Conservation (phyloP, 1,284 basidiomycete genomes). For the Inonotus hispidus region DNA sequence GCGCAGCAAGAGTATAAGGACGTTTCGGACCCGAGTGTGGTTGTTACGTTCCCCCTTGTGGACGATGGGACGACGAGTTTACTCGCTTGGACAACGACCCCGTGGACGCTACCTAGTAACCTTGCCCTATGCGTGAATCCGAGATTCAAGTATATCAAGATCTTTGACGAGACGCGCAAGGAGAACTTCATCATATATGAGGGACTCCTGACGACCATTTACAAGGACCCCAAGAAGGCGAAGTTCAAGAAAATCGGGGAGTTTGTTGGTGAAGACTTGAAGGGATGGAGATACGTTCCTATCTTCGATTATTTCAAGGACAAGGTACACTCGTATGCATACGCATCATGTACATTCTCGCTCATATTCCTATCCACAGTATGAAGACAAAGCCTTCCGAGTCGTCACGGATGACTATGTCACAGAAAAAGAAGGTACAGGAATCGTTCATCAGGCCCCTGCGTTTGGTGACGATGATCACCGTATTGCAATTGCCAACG, state of each 20-base stretch:
- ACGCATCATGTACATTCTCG: conserved; percentile 1
- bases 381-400: conserved; percentile 87
- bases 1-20: conserved; percentile 92
- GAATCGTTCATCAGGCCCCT: conserved; percentile 98
- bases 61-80: conserved; percentile 90
- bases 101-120: conserved; percentile 98
- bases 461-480: conserved; percentile 99
- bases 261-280: conserved; percentile 89
- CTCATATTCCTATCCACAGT: conserved; percentile 42
- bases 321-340: conserved; percentile 45
- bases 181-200: conserved; percentile 94
- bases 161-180: conserved; percentile 86
- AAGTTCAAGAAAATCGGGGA: conserved; percentile 90
- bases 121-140: conserved; percentile 95
- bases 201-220: conserved; percentile 81
- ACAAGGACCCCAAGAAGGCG: conserved; percentile 98
- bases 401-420: conserved; percentile 93
- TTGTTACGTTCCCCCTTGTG: conserved; percentile 88
- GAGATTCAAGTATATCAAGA: conserved; percentile 95
- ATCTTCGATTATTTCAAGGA: conserved; percentile 97
- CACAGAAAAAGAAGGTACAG: conserved; percentile 90
- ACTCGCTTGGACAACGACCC: conserved; percentile 98
- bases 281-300: conserved; percentile 94
- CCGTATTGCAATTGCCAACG: conserved; percentile 83
- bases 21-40: conserved; percentile 94